phyloP scores from a whole-genome alignment of 2,329 filamentous ascomycete genomes.

The Truncatella angustata region DNA sequence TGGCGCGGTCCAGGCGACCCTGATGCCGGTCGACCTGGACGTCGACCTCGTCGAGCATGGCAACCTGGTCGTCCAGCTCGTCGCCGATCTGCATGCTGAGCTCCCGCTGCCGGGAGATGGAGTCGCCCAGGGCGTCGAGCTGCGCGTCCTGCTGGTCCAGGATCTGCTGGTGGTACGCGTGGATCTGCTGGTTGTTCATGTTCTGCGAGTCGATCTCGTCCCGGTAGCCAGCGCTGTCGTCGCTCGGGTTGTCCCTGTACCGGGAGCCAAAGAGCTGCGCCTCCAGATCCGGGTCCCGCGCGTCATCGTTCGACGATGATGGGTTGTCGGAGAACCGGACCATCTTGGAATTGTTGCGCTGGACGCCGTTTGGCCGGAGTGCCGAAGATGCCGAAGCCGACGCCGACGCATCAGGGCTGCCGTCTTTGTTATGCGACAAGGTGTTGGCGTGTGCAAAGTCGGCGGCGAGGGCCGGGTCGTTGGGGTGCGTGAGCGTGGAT shows the following conservation, averaged over 20 bases:
- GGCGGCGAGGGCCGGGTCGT: constrained; percentile 58
- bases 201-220: constrained; percentile 58
- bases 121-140: constrained; percentile 82
- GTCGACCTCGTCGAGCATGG: constrained; percentile 88
- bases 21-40: constrained; percentile 78
- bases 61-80: constrained; percentile 87
- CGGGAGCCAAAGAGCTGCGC: constrained; percentile 47
- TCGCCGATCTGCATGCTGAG: constrained; percentile 94
- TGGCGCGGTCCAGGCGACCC: constrained; percentile 71
- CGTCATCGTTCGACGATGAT: constrained; percentile 20
- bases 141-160: constrained; percentile 90
- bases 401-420: no score
- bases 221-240: constrained; percentile 53
- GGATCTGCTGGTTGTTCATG: constrained; percentile 81
- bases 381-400: constrained; percentile 15
- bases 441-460: constrained; percentile 65
- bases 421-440: constrained; percentile 39
- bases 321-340: constrained; percentile 80
- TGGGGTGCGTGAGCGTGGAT: constrained; percentile 57
- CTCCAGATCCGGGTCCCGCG: constrained; percentile 42
- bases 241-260: constrained; percentile 69
- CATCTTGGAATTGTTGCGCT: constrained; percentile 57
- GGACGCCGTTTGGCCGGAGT: constrained; percentile 30
- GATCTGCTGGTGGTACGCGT: constrained; percentile 77
- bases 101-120: constrained; percentile 85